A percentile compares a stretch with the other conserved stretches of the same genome.
Evolutionary conservation across 2,329 filamentous ascomycete genomes (phyloP).

Genomic region (Colletotrichum orbiculare): DNA sequence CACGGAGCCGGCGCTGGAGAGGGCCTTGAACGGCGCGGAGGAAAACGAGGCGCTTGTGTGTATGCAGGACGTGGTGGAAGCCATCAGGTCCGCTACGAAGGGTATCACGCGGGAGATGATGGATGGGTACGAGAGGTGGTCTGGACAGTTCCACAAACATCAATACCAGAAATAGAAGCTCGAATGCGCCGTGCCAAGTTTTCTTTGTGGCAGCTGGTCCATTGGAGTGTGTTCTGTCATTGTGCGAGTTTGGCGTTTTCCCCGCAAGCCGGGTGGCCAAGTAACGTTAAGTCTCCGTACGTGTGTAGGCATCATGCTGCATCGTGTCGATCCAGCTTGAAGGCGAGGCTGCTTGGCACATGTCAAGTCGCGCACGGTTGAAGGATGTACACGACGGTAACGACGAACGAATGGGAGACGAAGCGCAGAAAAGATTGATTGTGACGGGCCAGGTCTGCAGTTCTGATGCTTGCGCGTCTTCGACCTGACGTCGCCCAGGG

Average conservation of each 20-base stretch:
- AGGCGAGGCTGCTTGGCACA: slow-evolving; percentile 3
- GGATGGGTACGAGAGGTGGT: slow-evolving; percentile 68
- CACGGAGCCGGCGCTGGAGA: slow-evolving; percentile 53
- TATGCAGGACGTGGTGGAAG: slow-evolving; percentile 57
- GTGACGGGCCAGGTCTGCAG: background rate
- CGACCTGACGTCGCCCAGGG: background rate
- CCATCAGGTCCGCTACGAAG: slow-evolving; percentile 59
- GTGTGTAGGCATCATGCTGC: slow-evolving; percentile 9
- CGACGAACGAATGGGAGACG: too few species aligned
- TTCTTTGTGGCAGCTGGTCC: too few species aligned
- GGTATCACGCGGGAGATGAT: slow-evolving; percentile 71
- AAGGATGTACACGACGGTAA: background rate
- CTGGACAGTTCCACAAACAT: slow-evolving; percentile 42
- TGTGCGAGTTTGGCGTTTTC: too few species aligned
- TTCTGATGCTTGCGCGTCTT: background rate
- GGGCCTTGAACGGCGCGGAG: slow-evolving; percentile 42
- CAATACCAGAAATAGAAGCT: slow-evolving; percentile 32
- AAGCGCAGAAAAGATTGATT: background rate
- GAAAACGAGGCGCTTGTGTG: slow-evolving; percentile 39
- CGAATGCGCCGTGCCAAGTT: slow-evolving; percentile 2
- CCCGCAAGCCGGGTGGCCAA: too few species aligned
- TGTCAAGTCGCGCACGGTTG: slow-evolving; percentile 12
- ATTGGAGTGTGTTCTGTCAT: too few species aligned
- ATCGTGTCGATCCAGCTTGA: background rate
- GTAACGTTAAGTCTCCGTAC: slow-evolving; percentile 11